Evolutionary conservation across 2,329 filamentous ascomycete species (phyloP).

Genomic region (Penicillium sp.): DNA sequence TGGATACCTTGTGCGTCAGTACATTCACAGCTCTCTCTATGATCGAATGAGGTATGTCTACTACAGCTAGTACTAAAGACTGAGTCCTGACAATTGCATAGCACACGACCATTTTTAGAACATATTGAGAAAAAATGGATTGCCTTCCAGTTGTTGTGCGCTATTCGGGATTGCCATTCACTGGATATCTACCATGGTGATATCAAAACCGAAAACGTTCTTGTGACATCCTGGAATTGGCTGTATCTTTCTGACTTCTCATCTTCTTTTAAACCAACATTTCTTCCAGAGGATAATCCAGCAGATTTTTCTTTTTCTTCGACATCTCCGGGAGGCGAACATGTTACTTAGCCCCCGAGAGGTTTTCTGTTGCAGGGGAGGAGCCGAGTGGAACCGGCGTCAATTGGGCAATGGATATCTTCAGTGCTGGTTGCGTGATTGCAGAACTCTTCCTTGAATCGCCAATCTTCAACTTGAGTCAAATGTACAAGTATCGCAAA

Average conservation of each 20-base stretch:
- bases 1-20: conserved; percentile 91
- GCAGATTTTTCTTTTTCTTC: conserved; percentile 98
- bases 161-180: conserved; percentile 85
- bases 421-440: conserved; percentile 94
- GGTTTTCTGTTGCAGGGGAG: conserved; percentile 73
- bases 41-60: conserved; percentile 69
- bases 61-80: not conserved
- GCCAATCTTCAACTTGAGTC: conserved; percentile 95
- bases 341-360: conserved; percentile 92
- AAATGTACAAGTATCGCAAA: conserved; percentile 89
- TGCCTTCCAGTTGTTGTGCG: conserved; percentile 90
- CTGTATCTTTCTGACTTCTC: conserved; percentile 97
- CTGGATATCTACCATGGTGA: conserved; percentile 92
- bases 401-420: conserved; percentile 97
- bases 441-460: conserved; percentile 93
- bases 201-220: conserved; percentile 95
- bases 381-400: conserved; percentile 62
- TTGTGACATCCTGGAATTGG: conserved; percentile 99
- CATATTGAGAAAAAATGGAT: conserved; percentile 99
- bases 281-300: conserved; percentile 92
- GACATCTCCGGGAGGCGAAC: conserved; percentile 88
- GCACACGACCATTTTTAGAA: conserved; percentile 92
- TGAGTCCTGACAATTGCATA: conserved; percentile 44
- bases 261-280: conserved; percentile 89
- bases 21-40: conserved; percentile 93